Evolutionary conservation across 2,329 filamentous ascomycete genomes (phyloP).

Genomic region (Venturia effusa): DNA sequence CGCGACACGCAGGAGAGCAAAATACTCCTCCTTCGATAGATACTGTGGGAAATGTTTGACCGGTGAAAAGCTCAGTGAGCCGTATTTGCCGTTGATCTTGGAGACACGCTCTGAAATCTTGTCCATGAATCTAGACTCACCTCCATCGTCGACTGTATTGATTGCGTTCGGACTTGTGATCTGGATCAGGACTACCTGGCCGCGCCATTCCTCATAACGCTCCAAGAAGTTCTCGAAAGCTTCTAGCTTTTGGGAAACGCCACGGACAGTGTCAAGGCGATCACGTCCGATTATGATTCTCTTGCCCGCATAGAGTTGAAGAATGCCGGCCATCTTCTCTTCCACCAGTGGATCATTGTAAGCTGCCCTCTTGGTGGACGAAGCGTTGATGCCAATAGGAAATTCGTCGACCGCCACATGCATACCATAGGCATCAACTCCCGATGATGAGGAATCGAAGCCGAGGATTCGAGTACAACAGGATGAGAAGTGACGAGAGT

Average conservation of each 20-base stretch:
- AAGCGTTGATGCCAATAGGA: slow-evolving; percentile 88
- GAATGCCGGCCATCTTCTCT: slow-evolving; percentile 60
- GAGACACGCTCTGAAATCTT: slow-evolving; percentile 86
- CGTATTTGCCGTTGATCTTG: slow-evolving; percentile 83
- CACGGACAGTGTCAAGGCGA: slow-evolving; percentile 82
- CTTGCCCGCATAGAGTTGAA: slow-evolving; percentile 71
- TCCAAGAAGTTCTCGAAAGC: slow-evolving; percentile 90
- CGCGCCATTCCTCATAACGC: slow-evolving; percentile 81
- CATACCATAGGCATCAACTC: slow-evolving; percentile 79
- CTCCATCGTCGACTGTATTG: slow-evolving; percentile 23
- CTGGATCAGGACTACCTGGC: slow-evolving; percentile 87
- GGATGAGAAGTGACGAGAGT: slow-evolving; percentile 86
- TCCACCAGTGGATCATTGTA: slow-evolving; percentile 61
- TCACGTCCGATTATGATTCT: slow-evolving; percentile 94
- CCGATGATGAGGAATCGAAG: slow-evolving; percentile 76
- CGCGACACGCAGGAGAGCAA: slow-evolving; percentile 79
- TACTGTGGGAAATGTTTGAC: slow-evolving; percentile 95
- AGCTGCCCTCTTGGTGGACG: slow-evolving; percentile 62
- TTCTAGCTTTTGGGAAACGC: slow-evolving; percentile 91
- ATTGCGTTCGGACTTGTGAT: slow-evolving; percentile 68
- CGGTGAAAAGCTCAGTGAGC: slow-evolving; percentile 77
- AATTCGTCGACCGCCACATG: slow-evolving; percentile 89
- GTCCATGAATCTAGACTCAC: slow-evolving; percentile 70
- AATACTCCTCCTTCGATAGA: slow-evolving; percentile 80
- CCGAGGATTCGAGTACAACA: slow-evolving; percentile 85